Conservation (phyloP, 2,329 filamentous ascomycete genomes). For the Alternaria ethzedia region DNA sequence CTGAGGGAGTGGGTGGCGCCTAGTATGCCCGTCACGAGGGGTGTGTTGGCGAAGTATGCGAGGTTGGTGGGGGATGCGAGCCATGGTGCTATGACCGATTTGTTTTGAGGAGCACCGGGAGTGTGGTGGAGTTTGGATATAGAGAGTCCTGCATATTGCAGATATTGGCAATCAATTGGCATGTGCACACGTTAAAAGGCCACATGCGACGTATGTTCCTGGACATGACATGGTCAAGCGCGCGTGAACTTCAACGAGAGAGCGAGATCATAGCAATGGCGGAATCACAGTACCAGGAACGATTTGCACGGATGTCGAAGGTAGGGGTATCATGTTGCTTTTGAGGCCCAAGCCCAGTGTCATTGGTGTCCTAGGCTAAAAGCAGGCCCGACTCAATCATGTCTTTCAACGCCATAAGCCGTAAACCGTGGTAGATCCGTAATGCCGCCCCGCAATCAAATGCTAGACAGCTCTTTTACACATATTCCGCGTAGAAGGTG, state of each 20-base stretch:
- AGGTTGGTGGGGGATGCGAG: slow-evolving; percentile 87
- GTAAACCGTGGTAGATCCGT: slow-evolving; percentile 40
- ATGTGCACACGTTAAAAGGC: neutral
- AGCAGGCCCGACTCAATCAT: slow-evolving; percentile 36
- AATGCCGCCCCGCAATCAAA: slow-evolving; percentile 32
- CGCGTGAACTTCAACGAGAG: neutral
- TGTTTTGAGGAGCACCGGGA: slow-evolving; percentile 55
- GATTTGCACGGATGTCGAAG: no score
- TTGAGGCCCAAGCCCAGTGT: slow-evolving; percentile 42
- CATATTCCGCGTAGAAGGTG: neutral
- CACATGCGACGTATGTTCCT: neutral
- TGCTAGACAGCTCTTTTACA: slow-evolving; percentile 30
- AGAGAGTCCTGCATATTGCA: neutral
- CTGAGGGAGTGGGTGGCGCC: slow-evolving; percentile 74
- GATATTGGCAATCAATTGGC: neutral
- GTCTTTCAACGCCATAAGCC: slow-evolving; percentile 46
- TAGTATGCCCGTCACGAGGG: slow-evolving; percentile 75
- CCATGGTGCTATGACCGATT: slow-evolving; percentile 87
- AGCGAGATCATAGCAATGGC: neutral
- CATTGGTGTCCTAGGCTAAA: slow-evolving; percentile 45
- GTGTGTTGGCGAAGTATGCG: slow-evolving; percentile 89
- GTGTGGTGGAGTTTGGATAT: no score
- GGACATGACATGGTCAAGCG: neutral
- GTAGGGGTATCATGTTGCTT: slow-evolving; percentile 42
- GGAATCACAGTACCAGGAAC: neutral